A percentile compares a stretch with the other conserved stretches of the same genome.
Conservation (phyloP, 208 protist genomes). For the Herpetomonas muscarum region DNA sequence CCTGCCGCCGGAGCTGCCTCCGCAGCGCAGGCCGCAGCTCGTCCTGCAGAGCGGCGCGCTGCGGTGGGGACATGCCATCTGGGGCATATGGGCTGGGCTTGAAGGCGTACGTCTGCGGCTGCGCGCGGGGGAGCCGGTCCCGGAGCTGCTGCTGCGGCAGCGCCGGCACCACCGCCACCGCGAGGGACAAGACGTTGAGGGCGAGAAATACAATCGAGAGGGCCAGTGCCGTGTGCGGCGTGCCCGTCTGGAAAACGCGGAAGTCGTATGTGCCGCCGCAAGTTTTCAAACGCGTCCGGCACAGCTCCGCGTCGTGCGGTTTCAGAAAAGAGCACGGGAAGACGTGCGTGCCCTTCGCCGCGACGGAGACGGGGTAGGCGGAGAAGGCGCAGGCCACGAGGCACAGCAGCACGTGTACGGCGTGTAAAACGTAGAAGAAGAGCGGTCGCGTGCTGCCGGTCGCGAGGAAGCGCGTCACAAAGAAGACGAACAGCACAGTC, state of each 20-base stretch:
- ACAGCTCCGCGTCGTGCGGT: constrained; percentile 9
- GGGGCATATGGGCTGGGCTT: constrained; percentile 63
- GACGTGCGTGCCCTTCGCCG: constrained; percentile 12
- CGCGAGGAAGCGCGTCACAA: constrained; percentile 48
- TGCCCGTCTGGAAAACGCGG: constrained; percentile 1
- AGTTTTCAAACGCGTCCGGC: constrained; percentile 7
- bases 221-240: constrained; percentile 16
- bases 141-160: constrained; percentile 20
- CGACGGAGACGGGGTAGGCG: constrained; percentile 38
- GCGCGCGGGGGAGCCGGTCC: constrained; percentile 26
- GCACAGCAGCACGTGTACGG: constrained; percentile 32
- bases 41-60: constrained; percentile 20
- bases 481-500: constrained; percentile 41
- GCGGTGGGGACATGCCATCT: constrained; percentile 41
- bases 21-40: constrained; percentile 35
- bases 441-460: constrained; percentile 25
- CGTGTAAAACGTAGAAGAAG: constrained; percentile 49
- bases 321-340: constrained; percentile 28
- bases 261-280: constrained; percentile 23
- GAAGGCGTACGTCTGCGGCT: constrained; percentile 66
- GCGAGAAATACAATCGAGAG: constrained; percentile 36
- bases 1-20: constrained; percentile 30
- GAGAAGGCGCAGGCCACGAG: constrained; percentile 38
- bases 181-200: constrained; percentile 33
- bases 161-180: constrained; percentile 28